A percentile compares a stretch with the other conserved stretches of the same genome.
Evolutionary conservation across 2,329 filamentous ascomycete genomes (phyloP).

Genomic region (Pestalotiopsis sp.): DNA sequence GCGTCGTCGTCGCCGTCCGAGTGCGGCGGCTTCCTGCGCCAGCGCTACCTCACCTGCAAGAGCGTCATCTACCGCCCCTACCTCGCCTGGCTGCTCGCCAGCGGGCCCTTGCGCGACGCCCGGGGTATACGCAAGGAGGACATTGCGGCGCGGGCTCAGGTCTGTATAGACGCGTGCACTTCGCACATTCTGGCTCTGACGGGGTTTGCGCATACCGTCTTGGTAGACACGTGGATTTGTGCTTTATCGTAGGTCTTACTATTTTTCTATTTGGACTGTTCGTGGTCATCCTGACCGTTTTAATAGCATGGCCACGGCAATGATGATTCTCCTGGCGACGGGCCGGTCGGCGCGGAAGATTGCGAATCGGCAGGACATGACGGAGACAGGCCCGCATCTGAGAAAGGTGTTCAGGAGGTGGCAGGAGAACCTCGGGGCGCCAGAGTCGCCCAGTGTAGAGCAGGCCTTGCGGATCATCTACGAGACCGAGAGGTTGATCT

Average conservation of each 20-base stretch:
- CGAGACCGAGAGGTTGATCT: constrained; percentile 43
- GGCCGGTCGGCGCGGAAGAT: constrained; percentile 38
- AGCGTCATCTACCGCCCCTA: constrained; percentile 55
- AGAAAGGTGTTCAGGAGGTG: constrained; percentile 40
- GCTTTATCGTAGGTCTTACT: constrained; percentile 44
- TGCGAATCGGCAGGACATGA: constrained; percentile 35
- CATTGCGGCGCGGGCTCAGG: constrained; percentile 29
- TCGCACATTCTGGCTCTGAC: constrained; percentile 49
- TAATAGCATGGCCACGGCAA: constrained; percentile 46
- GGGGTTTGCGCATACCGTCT: constrained; percentile 48
- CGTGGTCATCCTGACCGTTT: neutral
- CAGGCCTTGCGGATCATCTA: constrained; percentile 46
- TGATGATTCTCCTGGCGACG: constrained; percentile 48
- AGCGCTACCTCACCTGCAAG: constrained; percentile 51
- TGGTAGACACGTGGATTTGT: constrained; percentile 57
- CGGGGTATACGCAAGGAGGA: constrained; percentile 22
- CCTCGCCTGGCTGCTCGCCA: constrained; percentile 47
- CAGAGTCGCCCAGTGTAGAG: constrained; percentile 44
- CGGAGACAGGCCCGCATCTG: constrained; percentile 41
- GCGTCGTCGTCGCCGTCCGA: constrained; percentile 30
- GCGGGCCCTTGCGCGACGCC: constrained; percentile 15
- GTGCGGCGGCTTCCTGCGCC: constrained; percentile 47
- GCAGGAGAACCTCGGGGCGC: constrained; percentile 38
- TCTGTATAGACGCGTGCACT: constrained; percentile 47
- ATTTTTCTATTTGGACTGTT: neutral